A percentile compares a stretch with the other conserved stretches of the same genome.
Evolutionary conservation across 2,329 filamentous ascomycete species (phyloP).

Genomic region (Diplocarpon rosae): DNA sequence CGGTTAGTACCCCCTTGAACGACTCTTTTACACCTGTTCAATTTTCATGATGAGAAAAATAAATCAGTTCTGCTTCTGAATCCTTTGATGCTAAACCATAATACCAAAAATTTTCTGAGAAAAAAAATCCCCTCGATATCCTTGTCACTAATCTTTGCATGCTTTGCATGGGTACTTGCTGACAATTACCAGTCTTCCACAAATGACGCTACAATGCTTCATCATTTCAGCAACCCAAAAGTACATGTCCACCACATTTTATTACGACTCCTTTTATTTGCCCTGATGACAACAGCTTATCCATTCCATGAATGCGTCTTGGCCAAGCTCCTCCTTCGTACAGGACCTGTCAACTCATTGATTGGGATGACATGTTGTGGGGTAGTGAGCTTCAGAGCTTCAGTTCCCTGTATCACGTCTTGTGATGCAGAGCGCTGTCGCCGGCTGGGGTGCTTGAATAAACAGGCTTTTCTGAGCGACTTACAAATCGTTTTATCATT

Average conservation of each 20-base stretch:
- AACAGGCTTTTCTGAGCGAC: constrained; percentile 53
- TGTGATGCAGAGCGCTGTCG: constrained; percentile 37
- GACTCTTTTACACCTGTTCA: neutral
- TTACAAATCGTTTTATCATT: neutral
- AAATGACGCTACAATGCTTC: too few species aligned
- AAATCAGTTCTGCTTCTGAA: constrained; percentile 72
- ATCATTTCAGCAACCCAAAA: constrained; percentile 5
- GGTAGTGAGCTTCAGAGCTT: constrained; percentile 56
- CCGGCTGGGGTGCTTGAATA: constrained; percentile 58
- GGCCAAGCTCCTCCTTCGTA: constrained; percentile 65
- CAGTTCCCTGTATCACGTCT: constrained; percentile 44
- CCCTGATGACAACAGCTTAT: constrained; percentile 58
- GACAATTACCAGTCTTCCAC: constrained; percentile 1
- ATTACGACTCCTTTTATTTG: constrained; percentile 12
- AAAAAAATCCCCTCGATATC: constrained; percentile 26
- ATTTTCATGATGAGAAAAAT: constrained; percentile 51
- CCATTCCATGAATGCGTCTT: constrained; percentile 62
- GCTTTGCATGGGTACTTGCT: constrained; percentile 1
- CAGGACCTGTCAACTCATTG: constrained; percentile 41
- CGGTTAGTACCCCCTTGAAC: too few species aligned
- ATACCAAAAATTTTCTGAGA: constrained; percentile 56
- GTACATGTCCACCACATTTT: constrained; percentile 12
- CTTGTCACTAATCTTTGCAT: constrained; percentile 2
- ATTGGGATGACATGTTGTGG: constrained; percentile 63
- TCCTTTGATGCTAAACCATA: constrained; percentile 48